Evolutionary conservation across 2,329 filamentous ascomycete genomes (phyloP), one percentile per base, ranked within the genome.

Genomic region (Curvularia spicifera): DNA sequence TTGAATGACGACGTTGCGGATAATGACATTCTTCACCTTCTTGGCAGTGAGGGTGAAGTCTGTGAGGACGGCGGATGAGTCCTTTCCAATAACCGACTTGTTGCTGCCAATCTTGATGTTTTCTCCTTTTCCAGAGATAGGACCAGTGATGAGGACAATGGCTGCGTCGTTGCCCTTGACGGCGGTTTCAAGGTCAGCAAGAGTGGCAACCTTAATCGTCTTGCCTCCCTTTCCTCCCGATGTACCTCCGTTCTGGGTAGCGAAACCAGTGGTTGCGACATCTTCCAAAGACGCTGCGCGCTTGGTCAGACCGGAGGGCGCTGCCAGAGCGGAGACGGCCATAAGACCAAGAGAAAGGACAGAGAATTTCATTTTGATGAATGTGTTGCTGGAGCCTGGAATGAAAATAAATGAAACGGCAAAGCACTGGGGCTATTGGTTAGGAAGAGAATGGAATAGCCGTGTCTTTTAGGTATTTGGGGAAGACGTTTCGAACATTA

Each of bases 1-100:
- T 59, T 78, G 70, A 60, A 85, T 80, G 61, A 82, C 82, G 37
- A 87, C 70, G 74, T 87, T 87, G 46, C 82, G 82, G 48, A 87
- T 69, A 55, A 87, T 85, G 48, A 87, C 84, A 62, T 87, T 87
- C 56, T 69, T 78, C 18, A 72, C 76, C 37, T 75, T 69, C 70
- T 81, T 81, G 64, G 85, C 74, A 53, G 78, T 80, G 47, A 86
- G 72, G 7, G 80, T 80, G 53, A 81, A 73, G 50, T 79, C 77
- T n/a, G 78, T 74, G 22, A 85, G 74, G 48, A 76, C 76, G 37
- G 78, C 80, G 48, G 74, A 75, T 39, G 78, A 75, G 50, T 82
- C 79, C 56, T 82, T 78, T 55, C 83, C 84, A 52, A 85, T 76
- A 61, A 86, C 76, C 22, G 80, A 81, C 57, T 83, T 86, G 75